Evolutionary conservation across 345 rosid genomes (phyloP).

Genomic region (Hirschfeldia incana): DNA sequence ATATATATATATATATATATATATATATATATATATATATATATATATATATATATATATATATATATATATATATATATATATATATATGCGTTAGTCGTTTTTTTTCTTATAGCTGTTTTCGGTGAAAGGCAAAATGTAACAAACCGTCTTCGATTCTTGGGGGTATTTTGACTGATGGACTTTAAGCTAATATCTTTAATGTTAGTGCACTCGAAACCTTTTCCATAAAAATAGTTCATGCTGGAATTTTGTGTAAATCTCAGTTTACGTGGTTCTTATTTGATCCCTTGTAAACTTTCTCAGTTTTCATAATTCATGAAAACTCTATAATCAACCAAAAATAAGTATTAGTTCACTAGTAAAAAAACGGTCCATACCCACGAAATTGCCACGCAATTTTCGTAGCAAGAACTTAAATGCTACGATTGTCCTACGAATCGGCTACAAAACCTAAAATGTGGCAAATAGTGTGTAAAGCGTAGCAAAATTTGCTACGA

Average conservation of each 20-base stretch:
- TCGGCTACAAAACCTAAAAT: too few relatives aligned
- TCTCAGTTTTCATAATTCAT: neutral
- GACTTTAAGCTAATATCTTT: neutral
- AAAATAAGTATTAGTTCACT: too few relatives aligned
- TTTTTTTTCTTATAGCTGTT: neutral
- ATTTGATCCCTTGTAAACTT: neutral
- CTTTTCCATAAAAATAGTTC: neutral
- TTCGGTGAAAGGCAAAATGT: neutral
- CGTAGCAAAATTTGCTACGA: too few relatives aligned
- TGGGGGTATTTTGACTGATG: neutral
- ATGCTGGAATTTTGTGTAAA: neutral
- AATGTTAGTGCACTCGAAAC: neutral
- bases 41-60: too few relatives aligned
- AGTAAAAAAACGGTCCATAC: too few relatives aligned
- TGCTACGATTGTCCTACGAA: too few relatives aligned
- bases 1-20: neutral
- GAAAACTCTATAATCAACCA: neutral
- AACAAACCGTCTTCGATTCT: neutral
- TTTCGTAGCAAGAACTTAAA: too few relatives aligned
- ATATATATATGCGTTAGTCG: slow-evolving; percentile 3
- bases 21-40: neutral
- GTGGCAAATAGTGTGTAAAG: too few relatives aligned
- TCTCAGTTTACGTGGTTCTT: neutral
- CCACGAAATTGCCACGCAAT: too few relatives aligned
- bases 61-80: neutral